Evolutionary conservation across 2,329 filamentous ascomycete species (phyloP).

Genomic region (Fusarium ambrosium): DNA sequence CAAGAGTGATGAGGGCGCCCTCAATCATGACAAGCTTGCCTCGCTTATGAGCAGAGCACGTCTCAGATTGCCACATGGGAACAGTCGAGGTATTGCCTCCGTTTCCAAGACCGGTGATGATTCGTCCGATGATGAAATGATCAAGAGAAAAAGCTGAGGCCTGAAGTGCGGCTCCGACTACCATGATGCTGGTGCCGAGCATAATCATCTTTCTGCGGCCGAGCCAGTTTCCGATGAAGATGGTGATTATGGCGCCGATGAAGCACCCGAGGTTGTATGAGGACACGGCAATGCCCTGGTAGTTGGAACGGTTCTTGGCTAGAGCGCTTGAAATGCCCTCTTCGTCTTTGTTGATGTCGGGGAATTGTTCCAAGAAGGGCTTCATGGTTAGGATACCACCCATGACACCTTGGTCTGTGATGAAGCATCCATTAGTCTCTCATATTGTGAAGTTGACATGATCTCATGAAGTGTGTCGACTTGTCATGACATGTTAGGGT

Average conservation of each 20-base stretch:
- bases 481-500: too few species aligned
- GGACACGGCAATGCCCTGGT: conserved; percentile 68
- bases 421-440: not conserved
- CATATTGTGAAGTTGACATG: not conserved
- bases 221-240: conserved; percentile 74
- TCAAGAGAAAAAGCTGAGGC: conserved; percentile 66
- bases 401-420: conserved; percentile 80
- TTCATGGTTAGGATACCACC: conserved; percentile 79
- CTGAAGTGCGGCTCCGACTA: conserved; percentile 72
- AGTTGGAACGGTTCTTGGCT: conserved; percentile 61
- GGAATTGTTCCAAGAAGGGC: conserved; percentile 70
- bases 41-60: conserved; percentile 68
- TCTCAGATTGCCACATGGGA: conserved; percentile 73
- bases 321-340: conserved; percentile 52
- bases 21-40: conserved; percentile 74
- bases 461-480: not conserved
- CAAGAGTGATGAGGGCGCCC: conserved; percentile 68
- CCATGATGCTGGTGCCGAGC: conserved; percentile 69
- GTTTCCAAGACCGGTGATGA: conserved; percentile 71
- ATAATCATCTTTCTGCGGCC: conserved; percentile 72
- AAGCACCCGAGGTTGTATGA: conserved; percentile 73
- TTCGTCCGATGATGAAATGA: conserved; percentile 70
- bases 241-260: conserved; percentile 74
- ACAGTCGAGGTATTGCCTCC: conserved; percentile 69
- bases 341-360: conserved; percentile 62